Evolutionary conservation across 495 filamentous ascomycete genomes (phyloP).

Genomic region (Usnea hakonensis): DNA sequence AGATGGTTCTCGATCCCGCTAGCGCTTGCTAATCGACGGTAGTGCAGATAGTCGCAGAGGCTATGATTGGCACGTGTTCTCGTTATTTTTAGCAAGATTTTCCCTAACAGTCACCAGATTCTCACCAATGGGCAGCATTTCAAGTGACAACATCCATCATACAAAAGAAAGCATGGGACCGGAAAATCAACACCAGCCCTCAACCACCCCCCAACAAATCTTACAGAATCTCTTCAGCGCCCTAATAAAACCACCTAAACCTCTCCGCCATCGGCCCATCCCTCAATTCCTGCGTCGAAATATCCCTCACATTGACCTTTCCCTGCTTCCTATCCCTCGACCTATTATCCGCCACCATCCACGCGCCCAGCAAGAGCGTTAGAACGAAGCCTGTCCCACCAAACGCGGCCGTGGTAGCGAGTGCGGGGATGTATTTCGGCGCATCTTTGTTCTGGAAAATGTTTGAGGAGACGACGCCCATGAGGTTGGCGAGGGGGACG

Average conservation of each 20-base stretch:
- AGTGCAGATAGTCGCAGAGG: no score
- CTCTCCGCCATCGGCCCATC: conserved; percentile 58
- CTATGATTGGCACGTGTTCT: no score
- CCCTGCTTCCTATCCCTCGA: conserved; percentile 55
- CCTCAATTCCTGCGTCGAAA: conserved; percentile 59
- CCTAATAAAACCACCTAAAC: conserved; percentile 62
- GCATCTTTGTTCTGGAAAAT: conserved; percentile 64
- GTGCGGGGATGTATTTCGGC: conserved; percentile 66
- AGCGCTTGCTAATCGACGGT: no score
- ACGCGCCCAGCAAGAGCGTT: conserved; percentile 50
- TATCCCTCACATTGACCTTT: conserved; percentile 52
- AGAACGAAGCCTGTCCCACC: conserved; percentile 56
- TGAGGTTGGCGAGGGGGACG: conserved; percentile 71
- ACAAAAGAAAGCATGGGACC: no score
- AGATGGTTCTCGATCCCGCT: no score
- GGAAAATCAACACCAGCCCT: no score
- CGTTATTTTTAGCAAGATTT: no score
- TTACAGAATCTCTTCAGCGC: no score
- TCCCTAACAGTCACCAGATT: no score
- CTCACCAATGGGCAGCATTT: no score
- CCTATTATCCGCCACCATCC: conserved; percentile 65
- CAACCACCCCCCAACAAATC: no score
- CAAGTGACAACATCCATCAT: no score
- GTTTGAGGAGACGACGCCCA: conserved; percentile 68
- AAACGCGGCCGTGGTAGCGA: conserved; percentile 66